Conservation (phyloP, 257 asterid genomes). For the Scutellaria minor region DNA sequence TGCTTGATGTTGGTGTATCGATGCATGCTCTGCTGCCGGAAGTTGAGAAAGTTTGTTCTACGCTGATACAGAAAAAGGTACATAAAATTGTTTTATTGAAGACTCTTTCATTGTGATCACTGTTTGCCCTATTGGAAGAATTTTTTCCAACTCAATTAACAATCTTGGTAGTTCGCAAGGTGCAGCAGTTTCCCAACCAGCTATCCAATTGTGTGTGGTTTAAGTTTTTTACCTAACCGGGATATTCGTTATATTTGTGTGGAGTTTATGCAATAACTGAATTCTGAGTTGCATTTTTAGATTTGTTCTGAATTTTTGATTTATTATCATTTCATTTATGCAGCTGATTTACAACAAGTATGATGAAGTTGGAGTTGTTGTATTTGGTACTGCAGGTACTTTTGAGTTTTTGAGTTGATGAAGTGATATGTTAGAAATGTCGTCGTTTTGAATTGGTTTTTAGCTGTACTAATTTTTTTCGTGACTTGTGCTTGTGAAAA, state of each 20-base stretch:
- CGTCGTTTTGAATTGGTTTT: constrained; percentile 10
- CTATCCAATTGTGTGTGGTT: background rate
- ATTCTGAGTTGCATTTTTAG: background rate
- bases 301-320: constrained; percentile 11
- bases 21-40: constrained; percentile 84
- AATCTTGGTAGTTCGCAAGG: background rate
- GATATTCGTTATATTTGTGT: background rate
- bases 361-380: constrained; percentile 85
- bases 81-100: background rate
- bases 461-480: background rate
- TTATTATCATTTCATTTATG: constrained; percentile 34
- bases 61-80: constrained; percentile 91
- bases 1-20: constrained; percentile 92
- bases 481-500: constrained; percentile 5
- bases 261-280: background rate
- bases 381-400: constrained; percentile 87
- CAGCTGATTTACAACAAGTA: constrained; percentile 74
- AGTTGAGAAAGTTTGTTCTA: constrained; percentile 78
- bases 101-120: background rate
- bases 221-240: background rate
- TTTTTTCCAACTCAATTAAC: background rate
- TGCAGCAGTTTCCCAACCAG: background rate
- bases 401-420: constrained; percentile 23
- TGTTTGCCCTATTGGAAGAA: background rate
- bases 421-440: background rate